phyloP scores from a whole-genome alignment of 148 eudicot species.

The Suaeda aralocaspica region DNA sequence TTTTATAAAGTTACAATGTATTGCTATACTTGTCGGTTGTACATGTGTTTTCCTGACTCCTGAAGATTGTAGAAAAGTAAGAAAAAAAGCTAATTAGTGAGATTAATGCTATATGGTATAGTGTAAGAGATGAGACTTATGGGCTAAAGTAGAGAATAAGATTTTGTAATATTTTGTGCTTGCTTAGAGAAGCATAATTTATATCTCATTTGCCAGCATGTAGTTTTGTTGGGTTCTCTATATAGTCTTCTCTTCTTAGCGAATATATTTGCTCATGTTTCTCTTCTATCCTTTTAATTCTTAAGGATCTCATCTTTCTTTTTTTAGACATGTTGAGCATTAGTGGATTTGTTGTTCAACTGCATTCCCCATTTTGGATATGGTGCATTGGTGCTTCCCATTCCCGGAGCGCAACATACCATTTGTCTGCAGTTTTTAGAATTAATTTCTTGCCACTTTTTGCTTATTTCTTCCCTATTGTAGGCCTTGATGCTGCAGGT shows the following conservation, averaged over 20 bases:
- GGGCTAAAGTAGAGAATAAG: not conserved
- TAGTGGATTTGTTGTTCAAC: too few relatives aligned
- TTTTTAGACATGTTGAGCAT: too few relatives aligned
- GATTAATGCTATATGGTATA: not conserved
- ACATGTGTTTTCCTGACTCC: too few relatives aligned
- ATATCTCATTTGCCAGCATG: not conserved
- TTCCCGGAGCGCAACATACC: too few relatives aligned
- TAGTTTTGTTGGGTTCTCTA: not conserved
- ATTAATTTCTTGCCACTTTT: not conserved
- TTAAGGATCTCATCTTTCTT: not conserved
- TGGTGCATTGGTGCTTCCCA: not conserved
- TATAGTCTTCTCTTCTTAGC: not conserved
- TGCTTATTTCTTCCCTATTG: not conserved
- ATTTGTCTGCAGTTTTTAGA: not conserved
- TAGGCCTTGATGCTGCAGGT: conserved; percentile 16
- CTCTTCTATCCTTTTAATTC: not conserved
- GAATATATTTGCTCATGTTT: too few relatives aligned
- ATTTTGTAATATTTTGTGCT: too few relatives aligned
- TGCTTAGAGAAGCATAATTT: not conserved
- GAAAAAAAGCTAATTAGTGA: not conserved
- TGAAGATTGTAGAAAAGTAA: not conserved
- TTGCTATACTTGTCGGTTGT: too few relatives aligned
- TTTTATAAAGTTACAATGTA: too few relatives aligned
- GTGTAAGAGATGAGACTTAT: not conserved
- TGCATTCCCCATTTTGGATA: too few relatives aligned